phyloP scores from a whole-genome alignment of 1,284 basidiomycete genomes.

The Wallemia hederae region DNA sequence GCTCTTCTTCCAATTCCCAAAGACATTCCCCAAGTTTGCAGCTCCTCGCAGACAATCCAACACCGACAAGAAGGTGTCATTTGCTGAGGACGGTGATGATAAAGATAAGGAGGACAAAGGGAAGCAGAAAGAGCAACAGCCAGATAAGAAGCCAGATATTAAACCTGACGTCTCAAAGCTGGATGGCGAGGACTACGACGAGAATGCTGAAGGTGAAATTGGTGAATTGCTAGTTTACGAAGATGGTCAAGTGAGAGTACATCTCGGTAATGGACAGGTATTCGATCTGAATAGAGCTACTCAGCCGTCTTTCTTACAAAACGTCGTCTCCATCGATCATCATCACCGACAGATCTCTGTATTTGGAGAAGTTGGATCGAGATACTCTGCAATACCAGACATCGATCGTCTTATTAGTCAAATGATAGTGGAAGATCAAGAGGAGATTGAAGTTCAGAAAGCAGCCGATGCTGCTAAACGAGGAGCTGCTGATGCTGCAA shows the following conservation, averaged over 20 bases:
- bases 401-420: not conserved
- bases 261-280: not conserved
- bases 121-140: not conserved
- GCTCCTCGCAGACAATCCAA: not conserved
- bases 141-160: not conserved
- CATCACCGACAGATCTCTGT: not conserved
- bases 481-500: not conserved
- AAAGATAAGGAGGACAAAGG: not conserved
- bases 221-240: not conserved
- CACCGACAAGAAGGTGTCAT: not conserved
- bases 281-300: not conserved
- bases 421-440: not conserved
- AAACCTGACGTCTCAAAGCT: not conserved
- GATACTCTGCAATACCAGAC: not conserved
- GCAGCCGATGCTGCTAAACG: not conserved
- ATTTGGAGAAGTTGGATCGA: not conserved
- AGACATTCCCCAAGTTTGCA: not conserved
- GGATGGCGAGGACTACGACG: not conserved
- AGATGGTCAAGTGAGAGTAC: not conserved
- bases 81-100: not conserved
- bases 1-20: slow-evolving; percentile 1
- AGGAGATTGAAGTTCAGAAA: not conserved
- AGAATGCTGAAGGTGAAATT: not conserved
- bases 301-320: not conserved
- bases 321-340: not conserved